Evolutionary conservation across 73 alveolate genomes (phyloP), one percentile per base, ranked within the genome.

Genomic region (Uronychia setigera): DNA sequence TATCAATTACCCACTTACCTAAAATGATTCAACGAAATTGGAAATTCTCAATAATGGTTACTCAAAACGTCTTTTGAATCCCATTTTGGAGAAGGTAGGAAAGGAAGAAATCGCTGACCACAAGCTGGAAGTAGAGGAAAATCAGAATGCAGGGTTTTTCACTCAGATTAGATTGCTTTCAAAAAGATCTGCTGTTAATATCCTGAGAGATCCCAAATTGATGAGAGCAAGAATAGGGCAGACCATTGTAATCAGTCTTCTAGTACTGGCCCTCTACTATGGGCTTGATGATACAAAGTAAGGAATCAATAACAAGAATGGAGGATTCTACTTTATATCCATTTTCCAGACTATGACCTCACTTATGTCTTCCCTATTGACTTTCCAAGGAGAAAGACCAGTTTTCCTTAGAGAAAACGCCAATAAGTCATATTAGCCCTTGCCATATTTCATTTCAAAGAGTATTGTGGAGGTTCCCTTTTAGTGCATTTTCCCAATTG

Each of bases 371-470:
- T 79, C 93, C n/a, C 80, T 91, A 0, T 76, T 84, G 74, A 84
- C 92, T 29, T 88, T 92, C 77, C 79, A 92, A 0, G 58, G 82
- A 35, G 97, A 93, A 78, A 86, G 97, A 82, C 86, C 92, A 67
- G 80, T 93, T 31, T 93, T 93, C 88, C 85, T 93, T 28, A 90
- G 95, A 90, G 97, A 93, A 79, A 59, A 88, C 35, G 84, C 94
- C 14, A 83, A 90, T 60, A 93, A 91, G 79, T 57, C 89, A 9
- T 93, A 93, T 79, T 76, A 84, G 35, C 87, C 83, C 58, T 67
- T 77, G 31, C 86, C 95, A 59, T 93, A 85, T 82, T 93, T 80
- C 77, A 59, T 91, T 83, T 83, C 96, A 25, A 93, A 92, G 77
- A 32, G 83, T 30, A 29, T 91, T 26, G 82, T 91, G 30, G 97